These are phyloP conservation scores for Picea sitchensis DNA, from an alignment of 75 land plant species.

Conservation along the genomic window DNA sequence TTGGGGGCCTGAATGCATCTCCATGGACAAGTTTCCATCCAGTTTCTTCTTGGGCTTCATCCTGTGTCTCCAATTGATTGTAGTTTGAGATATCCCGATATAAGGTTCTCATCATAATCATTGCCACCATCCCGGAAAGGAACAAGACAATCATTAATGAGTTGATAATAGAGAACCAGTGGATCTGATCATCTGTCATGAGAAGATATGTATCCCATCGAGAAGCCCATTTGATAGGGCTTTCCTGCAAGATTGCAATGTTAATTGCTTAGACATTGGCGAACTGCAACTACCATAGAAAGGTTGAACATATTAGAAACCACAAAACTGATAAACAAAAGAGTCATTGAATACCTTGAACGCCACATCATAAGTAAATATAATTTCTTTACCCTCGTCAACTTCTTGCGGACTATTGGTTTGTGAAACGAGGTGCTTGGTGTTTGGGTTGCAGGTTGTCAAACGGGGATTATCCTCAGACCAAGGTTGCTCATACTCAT, in stretches of 20 bases:
- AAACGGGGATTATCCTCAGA: constrained; percentile 43
- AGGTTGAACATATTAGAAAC: neutral
- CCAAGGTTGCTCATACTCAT: constrained; percentile 67
- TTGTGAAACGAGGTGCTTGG: constrained; percentile 41
- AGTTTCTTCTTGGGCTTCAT: constrained; percentile 76
- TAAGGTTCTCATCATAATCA: constrained; percentile 77
- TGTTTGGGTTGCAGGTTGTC: constrained; percentile 75
- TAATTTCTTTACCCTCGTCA: constrained; percentile 58
- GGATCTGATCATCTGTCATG: constrained; percentile 71
- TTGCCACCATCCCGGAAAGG: constrained; percentile 74
- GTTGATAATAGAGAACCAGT: constrained; percentile 75
- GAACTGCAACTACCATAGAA: neutral
- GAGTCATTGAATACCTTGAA: constrained; percentile 55
- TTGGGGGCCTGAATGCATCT: constrained; percentile 49
- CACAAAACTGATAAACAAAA: neutral
- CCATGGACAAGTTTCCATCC: constrained; percentile 82
- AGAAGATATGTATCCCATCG: constrained; percentile 75
- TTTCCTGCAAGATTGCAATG: constrained; percentile 30
- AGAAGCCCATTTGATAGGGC: constrained; percentile 70
- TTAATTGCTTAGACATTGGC: constrained; percentile 49
- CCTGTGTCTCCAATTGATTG: constrained; percentile 70
- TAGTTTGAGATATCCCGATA: constrained; percentile 73
- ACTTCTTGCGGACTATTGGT: constrained; percentile 80
- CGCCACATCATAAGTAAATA: constrained; percentile 86
- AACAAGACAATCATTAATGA: constrained; percentile 70